phyloP scores from a whole-genome alignment of 768 basidiomycete species.

The Serendipita vermifera region DNA sequence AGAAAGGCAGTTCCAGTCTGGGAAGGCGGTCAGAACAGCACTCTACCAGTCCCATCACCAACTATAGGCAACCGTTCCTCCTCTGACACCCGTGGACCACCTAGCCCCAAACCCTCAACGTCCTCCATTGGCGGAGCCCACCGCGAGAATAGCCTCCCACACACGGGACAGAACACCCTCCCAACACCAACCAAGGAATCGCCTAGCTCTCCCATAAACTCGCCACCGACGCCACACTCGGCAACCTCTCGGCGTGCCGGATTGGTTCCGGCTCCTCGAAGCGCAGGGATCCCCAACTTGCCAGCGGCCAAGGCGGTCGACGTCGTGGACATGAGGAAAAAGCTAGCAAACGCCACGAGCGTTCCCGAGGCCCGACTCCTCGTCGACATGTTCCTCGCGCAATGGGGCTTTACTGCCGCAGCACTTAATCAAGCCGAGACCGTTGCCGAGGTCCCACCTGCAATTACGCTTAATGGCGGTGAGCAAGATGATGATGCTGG shows the following conservation, averaged over 20 bases:
- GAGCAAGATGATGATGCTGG: slow-evolving; percentile 9
- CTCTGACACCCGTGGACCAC: slow-evolving; percentile 12
- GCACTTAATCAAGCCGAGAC: not conserved
- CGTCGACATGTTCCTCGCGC: slow-evolving; percentile 66
- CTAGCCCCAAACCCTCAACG: slow-evolving; percentile 9
- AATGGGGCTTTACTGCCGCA: slow-evolving; percentile 35
- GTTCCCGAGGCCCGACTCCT: slow-evolving; percentile 78
- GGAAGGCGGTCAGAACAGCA: slow-evolving; percentile 18
- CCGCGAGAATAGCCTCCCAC: slow-evolving; percentile 11
- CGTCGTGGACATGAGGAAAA: slow-evolving; percentile 52
- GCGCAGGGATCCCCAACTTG: slow-evolving; percentile 19
- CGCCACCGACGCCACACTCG: slow-evolving; percentile 9
- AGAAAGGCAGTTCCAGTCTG: slow-evolving; percentile 23
- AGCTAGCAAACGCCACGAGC: slow-evolving; percentile 54
- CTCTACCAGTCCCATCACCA: slow-evolving; percentile 15
- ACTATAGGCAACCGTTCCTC: slow-evolving; percentile 18
- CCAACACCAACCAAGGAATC: not conserved
- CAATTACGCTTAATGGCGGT: not conserved
- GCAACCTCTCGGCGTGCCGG: slow-evolving; percentile 10
- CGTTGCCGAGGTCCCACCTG: not conserved
- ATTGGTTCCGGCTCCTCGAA: slow-evolving; percentile 19
- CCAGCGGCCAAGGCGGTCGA: slow-evolving; percentile 24
- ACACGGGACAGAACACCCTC: not conserved
- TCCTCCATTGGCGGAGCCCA: slow-evolving; percentile 6
- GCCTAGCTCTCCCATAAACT: not conserved